Evolutionary conservation across 2,329 filamentous ascomycete species (phyloP), one percentile per base, ranked within the genome.

Genomic region (Calycina marina): DNA sequence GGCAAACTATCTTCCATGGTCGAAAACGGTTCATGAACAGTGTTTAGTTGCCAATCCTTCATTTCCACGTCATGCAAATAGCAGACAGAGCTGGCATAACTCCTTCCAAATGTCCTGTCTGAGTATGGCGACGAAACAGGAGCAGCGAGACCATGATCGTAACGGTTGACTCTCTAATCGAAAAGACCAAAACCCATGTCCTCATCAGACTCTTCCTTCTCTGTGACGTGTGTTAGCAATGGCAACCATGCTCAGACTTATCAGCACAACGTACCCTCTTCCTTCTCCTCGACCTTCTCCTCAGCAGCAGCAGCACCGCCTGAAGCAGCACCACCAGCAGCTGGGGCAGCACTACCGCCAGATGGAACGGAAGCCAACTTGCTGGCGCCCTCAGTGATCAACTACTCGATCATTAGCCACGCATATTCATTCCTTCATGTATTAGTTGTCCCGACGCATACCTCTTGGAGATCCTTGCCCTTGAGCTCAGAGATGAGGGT

Each of bases 331-430:
- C 64, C 78, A 57, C 65, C 73, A 59, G 67, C 69, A 53, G 66
- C 67, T 54, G 65, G 67, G 52, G 69, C 81, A 62, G 69, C 81
- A 56, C 67, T 72, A 62, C 86, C 86, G 55, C 86, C 90, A 56
- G 82, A 84, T 63, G 90, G 86, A 57, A 98, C 88, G 64, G 88
- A 94, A 53, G 90, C 90, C 56, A 98, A 84, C 78, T 98, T 98
- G 63, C 68, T 56, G 48, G 81, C 75, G 58, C 90, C 90, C 65
- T 86, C 74, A 54, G 82, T 54, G 62, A 98, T 94, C 64, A 98
- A 69, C 90, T 96, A 51, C 25, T 31, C 14, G n/a, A 4, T 18
- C 6, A 32, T 54, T 41, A 53, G 47, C 30, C 30, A 28, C 20
- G 5, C 27, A 29, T 20, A 17, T n/a, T 14, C 14, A 17, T 14